Evolutionary conservation across 176 grass and related monocot genomes (phyloP).

Genomic region (Aegilops tauschii): DNA sequence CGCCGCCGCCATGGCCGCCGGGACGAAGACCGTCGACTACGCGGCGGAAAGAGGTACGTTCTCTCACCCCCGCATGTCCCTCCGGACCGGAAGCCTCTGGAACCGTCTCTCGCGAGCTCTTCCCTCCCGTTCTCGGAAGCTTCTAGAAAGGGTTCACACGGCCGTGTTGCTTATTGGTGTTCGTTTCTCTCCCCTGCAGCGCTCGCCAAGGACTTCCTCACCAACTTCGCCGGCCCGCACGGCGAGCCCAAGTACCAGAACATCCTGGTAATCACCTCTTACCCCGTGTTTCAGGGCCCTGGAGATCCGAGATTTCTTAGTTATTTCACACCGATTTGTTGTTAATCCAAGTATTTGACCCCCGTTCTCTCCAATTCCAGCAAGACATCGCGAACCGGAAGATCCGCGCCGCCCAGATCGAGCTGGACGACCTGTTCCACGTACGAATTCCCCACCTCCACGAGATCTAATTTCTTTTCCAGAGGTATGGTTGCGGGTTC

Average conservation of each 20-base stretch:
- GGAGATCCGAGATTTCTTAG: neutral
- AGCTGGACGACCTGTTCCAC: conserved; percentile 84
- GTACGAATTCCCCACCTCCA: conserved; percentile 33
- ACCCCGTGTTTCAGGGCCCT: neutral
- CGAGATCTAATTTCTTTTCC: neutral
- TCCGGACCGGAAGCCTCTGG: neutral
- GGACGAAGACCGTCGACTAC: conserved; percentile 65
- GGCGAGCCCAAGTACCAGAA: conserved; percentile 90
- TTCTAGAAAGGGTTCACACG: neutral
- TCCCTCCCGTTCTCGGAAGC: neutral
- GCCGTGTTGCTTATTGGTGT: neutral
- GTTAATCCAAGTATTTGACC: neutral
- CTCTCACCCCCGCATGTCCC: neutral
- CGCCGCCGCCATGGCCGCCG: conserved; percentile 1
- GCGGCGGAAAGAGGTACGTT: conserved; percentile 67
- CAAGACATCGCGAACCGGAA: conserved; percentile 94
- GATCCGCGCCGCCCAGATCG: conserved; percentile 65
- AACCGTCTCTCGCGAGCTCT: neutral
- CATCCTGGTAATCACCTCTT: conserved; percentile 54
- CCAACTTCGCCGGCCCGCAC: conserved; percentile 56
- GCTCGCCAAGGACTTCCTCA: conserved; percentile 88
- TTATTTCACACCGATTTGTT: neutral
- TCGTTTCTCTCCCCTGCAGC: conserved; percentile 38
- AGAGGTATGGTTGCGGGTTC: neutral
- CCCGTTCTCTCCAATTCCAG: conserved; percentile 30